Evolutionary conservation across 1,284 basidiomycete genomes (phyloP), one percentile per base, ranked within the genome.

Genomic region (Tremellales sp.): DNA sequence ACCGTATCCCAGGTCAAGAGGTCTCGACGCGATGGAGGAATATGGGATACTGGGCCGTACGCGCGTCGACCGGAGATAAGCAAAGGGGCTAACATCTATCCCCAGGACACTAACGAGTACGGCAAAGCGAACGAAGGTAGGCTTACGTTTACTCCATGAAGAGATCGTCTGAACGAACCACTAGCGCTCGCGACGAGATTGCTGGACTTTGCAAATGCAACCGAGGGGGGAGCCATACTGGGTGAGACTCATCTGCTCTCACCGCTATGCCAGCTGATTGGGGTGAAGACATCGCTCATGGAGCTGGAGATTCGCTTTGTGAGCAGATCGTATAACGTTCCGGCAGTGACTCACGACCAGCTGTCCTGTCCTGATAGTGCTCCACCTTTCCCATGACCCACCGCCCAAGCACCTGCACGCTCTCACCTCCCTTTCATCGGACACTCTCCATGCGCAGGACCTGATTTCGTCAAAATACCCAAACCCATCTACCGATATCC

Each of bases 221-320:
- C 73, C 22, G 47, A 46, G 2, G 51, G 60, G 1, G 66, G 65
- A 0, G 72, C 63, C 27, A 75, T 85, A 2, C 69, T 85, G 43
- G 81, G 81, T 81, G 57, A 50, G 74, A 64, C n/a, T 26, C 10
- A 19, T 42, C 14, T 10, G 36, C 18, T 21, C 16, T 47, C 43
- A 14, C 21, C 43, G 28, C 18, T 13, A 19, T 36, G 16, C 29
- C 24, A 29, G 33, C 38, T 46, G 37, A 46, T 42, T 51, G 14
- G 40, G 25, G 16, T 27, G 19, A 28, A 82, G 82, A 87, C 65
- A 80, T 86, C 22, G 85, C 84, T 8, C 80, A 84, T 64, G 84
- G 83, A 21, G 80, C 79, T 22, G 84, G 84, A 34, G 84, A 85
- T 65, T 85, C 83, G 0, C 72, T 86, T 8, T 62, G 85, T 45